These are phyloP conservation scores for Diplosphaera chodatii DNA, from an alignment of 139 green algal genomes.

Conservation along the genomic window DNA sequence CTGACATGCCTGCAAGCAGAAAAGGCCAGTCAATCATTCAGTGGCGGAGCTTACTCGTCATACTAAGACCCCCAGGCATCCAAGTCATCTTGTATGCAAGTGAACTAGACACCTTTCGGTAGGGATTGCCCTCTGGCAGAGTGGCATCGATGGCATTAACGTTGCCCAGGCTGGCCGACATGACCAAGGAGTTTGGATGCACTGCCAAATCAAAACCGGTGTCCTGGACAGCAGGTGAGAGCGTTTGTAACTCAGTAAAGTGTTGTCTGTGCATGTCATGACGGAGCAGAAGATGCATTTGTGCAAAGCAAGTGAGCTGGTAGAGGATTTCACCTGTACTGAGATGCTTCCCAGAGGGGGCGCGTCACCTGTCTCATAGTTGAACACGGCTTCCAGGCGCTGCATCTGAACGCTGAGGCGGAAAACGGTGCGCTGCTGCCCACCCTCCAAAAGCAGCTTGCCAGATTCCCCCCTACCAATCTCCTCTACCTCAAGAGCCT, in stretches of 20 bases:
- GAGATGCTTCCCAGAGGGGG: constrained; percentile 35
- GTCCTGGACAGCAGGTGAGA: constrained; percentile 52
- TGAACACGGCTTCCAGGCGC: constrained; percentile 46
- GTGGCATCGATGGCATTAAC: constrained; percentile 44
- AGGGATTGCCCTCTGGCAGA: constrained; percentile 46
- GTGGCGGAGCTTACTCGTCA: too few species aligned
- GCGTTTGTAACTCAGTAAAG: too few species aligned
- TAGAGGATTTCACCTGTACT: not conserved
- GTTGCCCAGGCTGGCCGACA: constrained; percentile 64
- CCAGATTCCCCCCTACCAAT: not conserved
- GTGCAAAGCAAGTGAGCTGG: too few species aligned
- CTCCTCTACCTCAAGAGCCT: not conserved
- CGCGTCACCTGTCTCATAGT: constrained; percentile 45
- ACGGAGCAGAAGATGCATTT: too few species aligned
- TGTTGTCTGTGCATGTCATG: too few species aligned
- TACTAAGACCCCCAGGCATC: too few species aligned
- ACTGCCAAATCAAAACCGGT: constrained; percentile 45
- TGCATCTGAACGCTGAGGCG: constrained; percentile 29
- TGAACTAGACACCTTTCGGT: constrained; percentile 54
- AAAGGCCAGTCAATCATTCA: too few species aligned
- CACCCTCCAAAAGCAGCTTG: constrained; percentile 2
- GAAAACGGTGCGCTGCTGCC: constrained; percentile 22
- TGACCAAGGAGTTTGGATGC: constrained; percentile 27
- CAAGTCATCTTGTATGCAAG: too few species aligned
- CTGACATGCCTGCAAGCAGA: constrained; percentile 20